A percentile compares a stretch with the other conserved stretches of the same genome.
Conservation (phyloP, 345 rosid genomes). For the Pelargonium nanum region DNA sequence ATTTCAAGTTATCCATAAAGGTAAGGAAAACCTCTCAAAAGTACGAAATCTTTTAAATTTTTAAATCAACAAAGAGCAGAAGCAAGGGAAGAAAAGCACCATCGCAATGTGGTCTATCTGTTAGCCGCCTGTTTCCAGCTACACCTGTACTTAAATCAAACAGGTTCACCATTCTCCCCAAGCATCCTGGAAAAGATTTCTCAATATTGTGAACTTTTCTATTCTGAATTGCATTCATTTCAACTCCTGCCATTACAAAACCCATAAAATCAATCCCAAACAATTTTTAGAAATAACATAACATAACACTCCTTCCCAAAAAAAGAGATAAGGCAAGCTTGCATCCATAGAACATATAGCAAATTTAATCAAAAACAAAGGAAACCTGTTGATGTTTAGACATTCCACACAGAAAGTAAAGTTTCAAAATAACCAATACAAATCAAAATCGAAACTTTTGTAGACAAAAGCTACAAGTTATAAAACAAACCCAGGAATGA, state of each 20-base stretch:
- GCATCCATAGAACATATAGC: not conserved
- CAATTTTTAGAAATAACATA: too few relatives aligned
- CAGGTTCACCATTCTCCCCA: conserved; percentile 58
- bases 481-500: not conserved
- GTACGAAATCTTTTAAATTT: not conserved
- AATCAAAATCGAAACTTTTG: not conserved
- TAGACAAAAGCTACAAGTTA: not conserved
- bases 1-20: not conserved
- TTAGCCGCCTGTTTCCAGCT: conserved; percentile 43
- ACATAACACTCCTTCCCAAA: not conserved
- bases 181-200: conserved; percentile 61
- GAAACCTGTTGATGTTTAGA: not conserved
- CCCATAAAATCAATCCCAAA: not conserved
- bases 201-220: conserved; percentile 41
- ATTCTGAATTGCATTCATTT: conserved; percentile 48
- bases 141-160: conserved; percentile 52
- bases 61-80: not conserved
- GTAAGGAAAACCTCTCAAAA: not conserved
- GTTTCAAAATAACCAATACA: not conserved
- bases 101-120: conserved; percentile 40
- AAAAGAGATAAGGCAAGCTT: not conserved
- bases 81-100: conserved; percentile 28
- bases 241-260: conserved; percentile 21
- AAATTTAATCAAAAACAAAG: too few relatives aligned
- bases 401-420: not conserved